These are phyloP conservation scores for Melampsora allii-populina DNA, from an alignment of 1,284 basidiomycete genomes.

Conservation along the genomic window DNA sequence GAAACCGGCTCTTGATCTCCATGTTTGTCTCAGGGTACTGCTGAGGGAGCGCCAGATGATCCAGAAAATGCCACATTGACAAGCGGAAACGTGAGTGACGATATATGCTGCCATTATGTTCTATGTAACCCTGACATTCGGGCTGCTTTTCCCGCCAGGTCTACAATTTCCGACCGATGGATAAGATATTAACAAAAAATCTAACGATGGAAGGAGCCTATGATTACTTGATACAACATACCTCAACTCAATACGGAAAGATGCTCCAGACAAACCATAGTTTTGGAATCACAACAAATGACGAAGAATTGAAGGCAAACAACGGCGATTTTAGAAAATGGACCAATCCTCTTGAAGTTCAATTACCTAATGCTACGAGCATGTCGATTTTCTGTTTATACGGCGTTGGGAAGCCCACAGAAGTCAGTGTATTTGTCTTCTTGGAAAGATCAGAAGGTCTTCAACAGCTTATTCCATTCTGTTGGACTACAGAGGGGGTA, in stretches of 20 bases:
- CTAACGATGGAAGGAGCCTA: slow-evolving; percentile 75
- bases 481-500: slow-evolving; percentile 12
- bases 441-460: slow-evolving; percentile 40
- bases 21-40: slow-evolving; percentile 34
- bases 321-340: slow-evolving; percentile 63
- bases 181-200: slow-evolving; percentile 59
- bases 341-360: slow-evolving; percentile 91
- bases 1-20: not conserved
- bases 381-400: slow-evolving; percentile 94
- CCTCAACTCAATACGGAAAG: slow-evolving; percentile 67
- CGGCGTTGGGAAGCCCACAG: slow-evolving; percentile 94
- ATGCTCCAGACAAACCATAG: slow-evolving; percentile 91
- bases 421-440: slow-evolving; percentile 59
- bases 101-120: not conserved
- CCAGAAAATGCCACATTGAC: slow-evolving; percentile 56
- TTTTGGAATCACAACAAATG: slow-evolving; percentile 82
- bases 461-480: slow-evolving; percentile 22
- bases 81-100: slow-evolving; percentile 46
- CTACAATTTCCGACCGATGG: slow-evolving; percentile 51
- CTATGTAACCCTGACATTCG: not conserved
- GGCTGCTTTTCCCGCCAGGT: slow-evolving; percentile 44
- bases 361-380: slow-evolving; percentile 81
- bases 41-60: slow-evolving; percentile 68
- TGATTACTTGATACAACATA: slow-evolving; percentile 78
- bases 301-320: slow-evolving; percentile 55